Conservation (phyloP, 805 yeast species). For the Candida patagonica region DNA sequence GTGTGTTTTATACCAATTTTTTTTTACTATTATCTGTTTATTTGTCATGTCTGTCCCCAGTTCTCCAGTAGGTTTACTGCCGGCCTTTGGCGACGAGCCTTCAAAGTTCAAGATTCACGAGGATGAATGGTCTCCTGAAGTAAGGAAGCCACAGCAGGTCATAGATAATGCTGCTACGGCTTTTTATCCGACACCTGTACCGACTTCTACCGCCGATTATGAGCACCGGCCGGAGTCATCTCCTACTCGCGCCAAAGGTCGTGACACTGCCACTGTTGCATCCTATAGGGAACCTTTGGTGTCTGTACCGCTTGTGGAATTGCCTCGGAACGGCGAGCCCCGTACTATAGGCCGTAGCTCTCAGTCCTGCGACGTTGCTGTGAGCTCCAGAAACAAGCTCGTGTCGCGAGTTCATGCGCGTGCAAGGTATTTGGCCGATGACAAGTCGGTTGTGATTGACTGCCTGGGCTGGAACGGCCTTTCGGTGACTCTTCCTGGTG, state of each 20-base stretch:
- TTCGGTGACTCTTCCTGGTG: slow-evolving; percentile 49
- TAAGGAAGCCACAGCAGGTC: slow-evolving; percentile 16
- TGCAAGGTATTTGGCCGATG: slow-evolving; percentile 34
- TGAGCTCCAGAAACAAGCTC: slow-evolving; percentile 40
- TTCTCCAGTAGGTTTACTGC: slow-evolving; percentile 9
- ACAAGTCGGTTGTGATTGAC: slow-evolving; percentile 38
- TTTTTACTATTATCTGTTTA: too few species aligned
- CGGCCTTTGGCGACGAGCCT: slow-evolving; percentile 9
- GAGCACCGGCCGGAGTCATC: slow-evolving; percentile 12
- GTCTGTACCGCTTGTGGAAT: slow-evolving; percentile 31
- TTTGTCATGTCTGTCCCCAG: not conserved
- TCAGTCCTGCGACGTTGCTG: slow-evolving; percentile 42
- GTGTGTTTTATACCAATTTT: too few species aligned
- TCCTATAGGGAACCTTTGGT: slow-evolving; percentile 25
- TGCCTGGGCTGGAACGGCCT: slow-evolving; percentile 84
- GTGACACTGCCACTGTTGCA: not conserved
- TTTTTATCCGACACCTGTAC: slow-evolving; percentile 25
- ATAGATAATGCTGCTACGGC: not conserved
- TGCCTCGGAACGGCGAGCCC: slow-evolving; percentile 32
- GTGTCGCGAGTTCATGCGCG: slow-evolving; percentile 62
- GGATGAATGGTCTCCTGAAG: slow-evolving; percentile 10
- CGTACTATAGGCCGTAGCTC: slow-evolving; percentile 63
- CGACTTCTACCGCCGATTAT: slow-evolving; percentile 15
- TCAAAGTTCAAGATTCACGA: slow-evolving; percentile 11
- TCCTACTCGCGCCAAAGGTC: slow-evolving; percentile 8